Evolutionary conservation across 768 basidiomycete genomes (phyloP).

Genomic region (Mycena floridula): DNA sequence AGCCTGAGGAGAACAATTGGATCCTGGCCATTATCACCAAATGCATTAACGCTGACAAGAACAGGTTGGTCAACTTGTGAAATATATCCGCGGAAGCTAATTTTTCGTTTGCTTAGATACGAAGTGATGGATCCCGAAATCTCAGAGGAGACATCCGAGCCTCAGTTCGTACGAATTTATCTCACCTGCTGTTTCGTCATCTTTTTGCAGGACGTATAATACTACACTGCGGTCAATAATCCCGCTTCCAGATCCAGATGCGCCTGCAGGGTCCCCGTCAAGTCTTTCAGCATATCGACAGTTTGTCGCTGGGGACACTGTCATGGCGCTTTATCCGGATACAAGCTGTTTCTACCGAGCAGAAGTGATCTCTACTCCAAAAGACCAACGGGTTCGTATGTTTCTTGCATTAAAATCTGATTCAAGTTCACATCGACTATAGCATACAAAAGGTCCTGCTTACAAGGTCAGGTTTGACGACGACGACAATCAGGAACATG

Average conservation of each 20-base stretch:
- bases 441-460: constrained; percentile 35
- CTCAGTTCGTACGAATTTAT: not conserved
- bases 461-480: constrained; percentile 88
- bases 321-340: constrained; percentile 87
- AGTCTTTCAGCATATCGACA: constrained; percentile 68
- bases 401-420: constrained; percentile 1
- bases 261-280: constrained; percentile 47
- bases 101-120: constrained; percentile 45
- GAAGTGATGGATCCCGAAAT: constrained; percentile 84
- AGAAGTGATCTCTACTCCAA: constrained; percentile 70
- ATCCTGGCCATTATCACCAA: constrained; percentile 73
- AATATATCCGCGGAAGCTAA: too few species aligned
- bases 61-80: constrained; percentile 33
- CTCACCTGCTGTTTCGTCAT: constrained; percentile 8
- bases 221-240: constrained; percentile 69
- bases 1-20: constrained; percentile 59
- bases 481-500: constrained; percentile 78
- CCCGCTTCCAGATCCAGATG: constrained; percentile 71
- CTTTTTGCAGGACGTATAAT: constrained; percentile 48
- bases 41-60: constrained; percentile 68
- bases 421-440: constrained; percentile 1
- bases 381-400: constrained; percentile 31
- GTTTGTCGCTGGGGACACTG: constrained; percentile 64
- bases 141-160: constrained; percentile 59
- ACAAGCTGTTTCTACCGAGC: constrained; percentile 90